These are phyloP conservation scores for Arachis stenosperma DNA, from an alignment of 306 rosid species.

Conservation along the genomic window DNA sequence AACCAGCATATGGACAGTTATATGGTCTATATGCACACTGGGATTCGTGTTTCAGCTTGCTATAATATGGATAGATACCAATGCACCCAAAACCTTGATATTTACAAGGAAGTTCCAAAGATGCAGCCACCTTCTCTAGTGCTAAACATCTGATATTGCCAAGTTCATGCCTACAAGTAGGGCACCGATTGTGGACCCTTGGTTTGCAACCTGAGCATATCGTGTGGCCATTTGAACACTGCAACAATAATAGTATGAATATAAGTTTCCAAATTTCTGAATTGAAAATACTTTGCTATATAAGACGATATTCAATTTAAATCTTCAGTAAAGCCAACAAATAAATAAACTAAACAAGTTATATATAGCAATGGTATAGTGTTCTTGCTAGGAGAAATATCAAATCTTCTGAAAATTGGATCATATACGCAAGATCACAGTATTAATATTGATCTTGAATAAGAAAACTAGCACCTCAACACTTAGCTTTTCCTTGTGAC, in stretches of 20 bases:
- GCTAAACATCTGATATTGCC: conserved; percentile 96
- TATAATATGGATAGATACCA: conserved; percentile 89
- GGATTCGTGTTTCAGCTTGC: conserved; percentile 92
- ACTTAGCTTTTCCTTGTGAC: background rate
- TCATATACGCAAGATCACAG: conserved; percentile 19
- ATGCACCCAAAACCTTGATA: conserved; percentile 77
- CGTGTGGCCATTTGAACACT: conserved; percentile 98
- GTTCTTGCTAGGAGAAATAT: background rate
- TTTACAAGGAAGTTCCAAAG: conserved; percentile 93
- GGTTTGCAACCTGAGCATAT: conserved; percentile 94
- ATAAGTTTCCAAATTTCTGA: background rate
- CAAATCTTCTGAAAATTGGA: conserved; percentile 6
- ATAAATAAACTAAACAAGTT: background rate
- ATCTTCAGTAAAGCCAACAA: background rate
- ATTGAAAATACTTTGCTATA: background rate
- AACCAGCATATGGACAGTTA: conserved; percentile 96
- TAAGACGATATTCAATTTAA: background rate
- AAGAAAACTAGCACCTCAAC: conserved; percentile 9
- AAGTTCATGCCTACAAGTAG: conserved; percentile 92
- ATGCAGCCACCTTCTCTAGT: conserved; percentile 92
- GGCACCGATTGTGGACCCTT: conserved; percentile 93
- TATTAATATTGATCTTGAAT: background rate
- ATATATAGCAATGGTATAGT: background rate
- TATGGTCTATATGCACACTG: conserved; percentile 78
- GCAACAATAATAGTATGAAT: conserved; percentile 34